Conservation (phyloP, 2,329 filamentous ascomycete species). For the Phialophora chinensis region DNA sequence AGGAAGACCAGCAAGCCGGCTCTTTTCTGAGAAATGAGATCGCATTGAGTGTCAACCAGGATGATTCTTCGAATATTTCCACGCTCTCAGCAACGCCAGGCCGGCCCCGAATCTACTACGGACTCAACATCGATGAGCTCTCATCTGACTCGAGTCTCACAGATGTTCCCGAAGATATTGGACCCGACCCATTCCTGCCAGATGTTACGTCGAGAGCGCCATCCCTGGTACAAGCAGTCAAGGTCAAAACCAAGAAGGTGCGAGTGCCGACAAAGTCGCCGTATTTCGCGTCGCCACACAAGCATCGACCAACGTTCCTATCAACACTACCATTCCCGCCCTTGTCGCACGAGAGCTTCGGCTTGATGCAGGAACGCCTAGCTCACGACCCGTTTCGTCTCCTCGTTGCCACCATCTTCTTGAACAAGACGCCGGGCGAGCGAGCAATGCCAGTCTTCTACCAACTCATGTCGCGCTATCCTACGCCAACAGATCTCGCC, state of each 20-base stretch:
- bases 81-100: slow-evolving; percentile 33
- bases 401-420: slow-evolving; percentile 80
- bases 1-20: slow-evolving; percentile 5
- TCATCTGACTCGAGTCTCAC: slow-evolving; percentile 47
- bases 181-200: slow-evolving; percentile 30
- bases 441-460: slow-evolving; percentile 78
- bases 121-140: slow-evolving; percentile 39
- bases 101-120: slow-evolving; percentile 31
- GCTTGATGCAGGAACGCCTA: slow-evolving; percentile 82
- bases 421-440: slow-evolving; percentile 78
- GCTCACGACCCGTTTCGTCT: slow-evolving; percentile 77
- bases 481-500: slow-evolving; percentile 68
- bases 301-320: slow-evolving; percentile 41
- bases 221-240: slow-evolving; percentile 24
- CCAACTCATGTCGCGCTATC: slow-evolving; percentile 69
- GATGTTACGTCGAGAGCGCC: slow-evolving; percentile 11
- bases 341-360: slow-evolving; percentile 68
- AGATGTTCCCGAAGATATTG: slow-evolving; percentile 45
- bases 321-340: slow-evolving; percentile 68
- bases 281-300: slow-evolving; percentile 49
- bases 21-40: not conserved
- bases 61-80: slow-evolving; percentile 13
- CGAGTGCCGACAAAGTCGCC: slow-evolving; percentile 44
- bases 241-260: slow-evolving; percentile 23
- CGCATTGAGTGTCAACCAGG: slow-evolving; percentile 1